These are phyloP conservation scores for Scortechinia acanthostroma DNA, from an alignment of 2,329 filamentous ascomycete species.

Conservation along the genomic window DNA sequence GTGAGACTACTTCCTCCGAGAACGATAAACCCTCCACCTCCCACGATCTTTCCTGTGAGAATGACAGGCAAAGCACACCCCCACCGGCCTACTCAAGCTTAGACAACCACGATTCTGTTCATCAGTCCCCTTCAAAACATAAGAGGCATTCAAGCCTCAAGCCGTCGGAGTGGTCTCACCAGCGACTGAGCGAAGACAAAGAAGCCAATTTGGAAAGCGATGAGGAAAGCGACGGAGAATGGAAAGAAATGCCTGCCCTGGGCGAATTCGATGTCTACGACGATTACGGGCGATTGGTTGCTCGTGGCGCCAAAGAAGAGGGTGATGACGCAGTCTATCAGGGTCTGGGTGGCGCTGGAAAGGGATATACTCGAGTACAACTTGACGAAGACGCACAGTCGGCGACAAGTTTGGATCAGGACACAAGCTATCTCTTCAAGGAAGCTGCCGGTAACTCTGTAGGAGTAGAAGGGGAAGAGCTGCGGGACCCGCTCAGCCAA, in stretches of 20 bases:
- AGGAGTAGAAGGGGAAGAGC: conserved; percentile 67
- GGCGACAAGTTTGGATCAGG: conserved; percentile 91
- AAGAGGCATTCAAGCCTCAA: conserved; percentile 16
- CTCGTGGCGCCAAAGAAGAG: conserved; percentile 68
- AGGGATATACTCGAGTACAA: conserved; percentile 90
- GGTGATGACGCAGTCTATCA: conserved; percentile 63
- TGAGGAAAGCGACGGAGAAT: conserved; percentile 58
- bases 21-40: too few species aligned
- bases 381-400: conserved; percentile 92
- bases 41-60: too few species aligned
- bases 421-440: conserved; percentile 89
- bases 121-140: too few species aligned
- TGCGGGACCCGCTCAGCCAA: conserved; percentile 78
- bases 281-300: conserved; percentile 81
- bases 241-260: conserved; percentile 92
- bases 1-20: too few species aligned
- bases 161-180: conserved; percentile 85
- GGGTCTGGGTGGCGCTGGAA: conserved; percentile 80
- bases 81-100: too few species aligned
- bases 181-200: conserved; percentile 54
- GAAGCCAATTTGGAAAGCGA: conserved; percentile 44
- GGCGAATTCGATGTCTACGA: conserved; percentile 93
- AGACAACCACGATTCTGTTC: too few species aligned
- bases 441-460: conserved; percentile 46
- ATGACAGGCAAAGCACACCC: too few species aligned